phyloP scores from a whole-genome alignment of 257 asterid species.

The Lithospermum erythrorhizon region DNA sequence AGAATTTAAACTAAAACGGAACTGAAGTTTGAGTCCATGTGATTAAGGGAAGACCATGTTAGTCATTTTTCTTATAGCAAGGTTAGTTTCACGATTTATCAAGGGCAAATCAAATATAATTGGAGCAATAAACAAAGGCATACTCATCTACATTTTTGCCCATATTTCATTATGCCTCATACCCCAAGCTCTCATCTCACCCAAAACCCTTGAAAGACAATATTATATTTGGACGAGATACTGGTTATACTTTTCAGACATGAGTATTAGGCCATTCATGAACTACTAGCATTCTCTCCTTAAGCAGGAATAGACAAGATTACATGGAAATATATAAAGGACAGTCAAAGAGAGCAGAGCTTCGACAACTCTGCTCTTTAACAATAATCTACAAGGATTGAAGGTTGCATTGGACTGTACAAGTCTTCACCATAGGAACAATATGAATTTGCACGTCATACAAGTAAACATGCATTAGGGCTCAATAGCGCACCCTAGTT shows the following conservation, averaged over 20 bases:
- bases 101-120: no score
- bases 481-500: constrained; percentile 46
- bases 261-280: no score
- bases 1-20: background rate
- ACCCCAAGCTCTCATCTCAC: no score
- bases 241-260: no score
- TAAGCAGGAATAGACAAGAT: background rate
- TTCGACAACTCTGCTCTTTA: background rate
- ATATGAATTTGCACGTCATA: background rate
- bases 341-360: background rate
- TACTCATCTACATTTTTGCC: no score
- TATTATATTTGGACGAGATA: no score
- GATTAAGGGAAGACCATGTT: background rate
- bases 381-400: background rate
- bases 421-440: background rate
- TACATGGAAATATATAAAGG: background rate
- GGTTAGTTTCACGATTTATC: no score
- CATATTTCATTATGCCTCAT: no score
- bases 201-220: no score
- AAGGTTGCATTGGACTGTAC: background rate
- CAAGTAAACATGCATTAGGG: background rate
- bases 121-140: no score
- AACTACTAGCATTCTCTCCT: no score
- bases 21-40: background rate
- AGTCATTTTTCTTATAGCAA: background rate